A percentile compares a stretch with the other conserved stretches of the same genome.
Conservation (phyloP, 1,284 basidiomycete genomes). For the Xerocomus amazonicus region DNA sequence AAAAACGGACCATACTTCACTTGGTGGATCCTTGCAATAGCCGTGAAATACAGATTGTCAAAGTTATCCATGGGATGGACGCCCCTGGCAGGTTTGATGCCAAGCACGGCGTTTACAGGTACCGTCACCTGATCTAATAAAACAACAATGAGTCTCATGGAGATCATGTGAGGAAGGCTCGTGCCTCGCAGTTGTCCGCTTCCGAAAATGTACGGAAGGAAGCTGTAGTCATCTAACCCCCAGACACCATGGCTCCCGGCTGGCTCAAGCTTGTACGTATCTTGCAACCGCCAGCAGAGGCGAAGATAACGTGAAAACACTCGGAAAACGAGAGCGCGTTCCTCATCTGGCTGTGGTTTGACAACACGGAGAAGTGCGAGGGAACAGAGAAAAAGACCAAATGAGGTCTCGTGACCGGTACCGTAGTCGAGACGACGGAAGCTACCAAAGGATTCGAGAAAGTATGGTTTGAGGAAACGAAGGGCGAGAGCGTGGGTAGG, state of each 20-base stretch:
- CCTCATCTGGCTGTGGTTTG: slow-evolving; percentile 48
- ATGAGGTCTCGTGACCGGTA: slow-evolving; percentile 92
- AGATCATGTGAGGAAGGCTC: slow-evolving; percentile 12
- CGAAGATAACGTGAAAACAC: slow-evolving; percentile 77
- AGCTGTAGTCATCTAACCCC: slow-evolving; percentile 94
- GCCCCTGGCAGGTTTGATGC: slow-evolving; percentile 45
- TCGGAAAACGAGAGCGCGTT: slow-evolving; percentile 60
- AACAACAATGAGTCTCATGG: slow-evolving; percentile 8
- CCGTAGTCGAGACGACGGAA: slow-evolving; percentile 94
- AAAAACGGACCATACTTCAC: slow-evolving; percentile 87
- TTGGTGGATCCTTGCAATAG: slow-evolving; percentile 74
- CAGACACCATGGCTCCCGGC: slow-evolving; percentile 98
- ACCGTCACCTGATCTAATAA: slow-evolving; percentile 53
- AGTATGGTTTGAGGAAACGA: slow-evolving; percentile 68
- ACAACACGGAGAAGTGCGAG: slow-evolving; percentile 65
- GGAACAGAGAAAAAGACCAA: slow-evolving; percentile 74
- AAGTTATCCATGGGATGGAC: slow-evolving; percentile 24
- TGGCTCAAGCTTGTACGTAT: slow-evolving; percentile 89
- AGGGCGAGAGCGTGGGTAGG: slow-evolving; percentile 44
- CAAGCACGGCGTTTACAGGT: slow-evolving; percentile 56
- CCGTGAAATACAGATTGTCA: slow-evolving; percentile 76
- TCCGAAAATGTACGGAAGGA: slow-evolving; percentile 90
- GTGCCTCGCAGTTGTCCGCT: slow-evolving; percentile 83
- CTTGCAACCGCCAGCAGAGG: slow-evolving; percentile 84
- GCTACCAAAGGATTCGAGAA: slow-evolving; percentile 87